Conservation (phyloP, 2,329 filamentous ascomycete species). For the Emergomyces pasteurianus region DNA sequence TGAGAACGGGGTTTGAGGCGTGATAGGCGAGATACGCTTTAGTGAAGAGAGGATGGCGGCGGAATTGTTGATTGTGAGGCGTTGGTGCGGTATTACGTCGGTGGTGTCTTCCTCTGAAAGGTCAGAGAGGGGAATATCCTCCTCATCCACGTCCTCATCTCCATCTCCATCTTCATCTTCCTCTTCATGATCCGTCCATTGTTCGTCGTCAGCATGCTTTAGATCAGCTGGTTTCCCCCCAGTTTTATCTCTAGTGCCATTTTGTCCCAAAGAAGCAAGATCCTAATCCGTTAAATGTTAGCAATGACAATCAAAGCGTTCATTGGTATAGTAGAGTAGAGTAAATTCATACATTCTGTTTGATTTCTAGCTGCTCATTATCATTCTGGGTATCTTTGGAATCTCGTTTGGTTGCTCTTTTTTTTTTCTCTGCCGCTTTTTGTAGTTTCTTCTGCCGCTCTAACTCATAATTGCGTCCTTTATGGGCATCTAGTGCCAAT, state of each 20-base stretch:
- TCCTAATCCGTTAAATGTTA: not conserved
- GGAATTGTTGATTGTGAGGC: conserved; percentile 95
- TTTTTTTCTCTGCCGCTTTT: conserved; percentile 37
- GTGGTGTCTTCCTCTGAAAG: conserved; percentile 69
- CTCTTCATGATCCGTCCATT: conserved; percentile 22
- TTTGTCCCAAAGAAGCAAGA: conserved; percentile 34
- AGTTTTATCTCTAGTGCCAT: conserved; percentile 24
- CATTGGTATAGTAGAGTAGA: not conserved
- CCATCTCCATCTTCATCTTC: conserved; percentile 36
- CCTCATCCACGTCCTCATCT: conserved; percentile 61
- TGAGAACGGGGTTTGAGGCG: conserved; percentile 61
- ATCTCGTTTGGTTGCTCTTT: conserved; percentile 21
- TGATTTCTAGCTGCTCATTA: conserved; percentile 23
- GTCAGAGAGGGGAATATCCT: conserved; percentile 82
- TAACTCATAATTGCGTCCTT: conserved; percentile 57
- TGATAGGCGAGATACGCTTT: conserved; percentile 48
- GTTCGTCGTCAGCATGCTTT: conserved; percentile 10
- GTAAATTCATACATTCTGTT: not conserved
- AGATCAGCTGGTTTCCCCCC: conserved; percentile 12
- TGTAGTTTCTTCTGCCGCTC: conserved; percentile 63
- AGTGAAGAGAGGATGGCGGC: conserved; percentile 69
- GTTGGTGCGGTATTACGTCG: conserved; percentile 79
- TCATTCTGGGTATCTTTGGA: not conserved
- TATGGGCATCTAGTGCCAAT: conserved; percentile 45
- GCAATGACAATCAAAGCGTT: not conserved